A percentile compares a stretch with the other conserved stretches of the same genome.
phyloP scores from a whole-genome alignment of 2,329 filamentous ascomycete genomes.

The Diaporthe aspalathi region DNA sequence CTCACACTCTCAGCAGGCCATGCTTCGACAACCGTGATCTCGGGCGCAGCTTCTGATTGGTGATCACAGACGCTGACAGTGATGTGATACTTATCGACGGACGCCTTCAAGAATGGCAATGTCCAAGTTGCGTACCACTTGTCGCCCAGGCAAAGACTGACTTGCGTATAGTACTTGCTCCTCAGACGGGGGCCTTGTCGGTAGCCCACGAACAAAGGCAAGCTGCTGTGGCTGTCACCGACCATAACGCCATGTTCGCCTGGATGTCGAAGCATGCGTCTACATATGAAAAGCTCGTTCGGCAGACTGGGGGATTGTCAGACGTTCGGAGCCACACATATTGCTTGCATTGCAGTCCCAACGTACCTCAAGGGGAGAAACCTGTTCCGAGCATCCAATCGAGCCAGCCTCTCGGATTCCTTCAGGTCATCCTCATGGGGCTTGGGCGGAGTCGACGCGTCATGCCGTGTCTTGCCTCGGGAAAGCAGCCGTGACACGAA shows the following conservation, averaged over 20 bases:
- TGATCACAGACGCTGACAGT: not conserved
- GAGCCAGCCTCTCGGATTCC: slow-evolving; percentile 2
- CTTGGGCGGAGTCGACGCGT: not conserved
- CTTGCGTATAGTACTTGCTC: not conserved
- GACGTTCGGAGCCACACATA: too few species aligned
- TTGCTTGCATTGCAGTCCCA: too few species aligned
- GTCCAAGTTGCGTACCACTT: slow-evolving; percentile 28
- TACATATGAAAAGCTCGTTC: slow-evolving; percentile 7
- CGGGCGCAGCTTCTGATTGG: not conserved
- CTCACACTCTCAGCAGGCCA: not conserved
- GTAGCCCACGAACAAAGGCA: slow-evolving; percentile 22
- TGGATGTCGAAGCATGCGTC: not conserved
- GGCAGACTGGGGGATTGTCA: slow-evolving; percentile 14
- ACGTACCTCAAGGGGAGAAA: slow-evolving; percentile 1
- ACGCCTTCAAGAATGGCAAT: slow-evolving; percentile 20
- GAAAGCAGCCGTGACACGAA: not conserved
- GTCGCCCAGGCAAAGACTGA: slow-evolving; percentile 23
- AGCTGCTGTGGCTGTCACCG: not conserved
- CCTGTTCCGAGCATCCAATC: not conserved
- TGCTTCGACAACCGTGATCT: not conserved
- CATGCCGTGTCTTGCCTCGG: not conserved
- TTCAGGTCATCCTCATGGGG: not conserved
- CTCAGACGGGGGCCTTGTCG: not conserved
- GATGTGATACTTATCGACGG: not conserved
- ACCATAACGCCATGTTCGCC: not conserved